A percentile compares a stretch with the other conserved stretches of the same genome.
phyloP scores from a whole-genome alignment of 768 basidiomycete species.

The Imleria badia region DNA sequence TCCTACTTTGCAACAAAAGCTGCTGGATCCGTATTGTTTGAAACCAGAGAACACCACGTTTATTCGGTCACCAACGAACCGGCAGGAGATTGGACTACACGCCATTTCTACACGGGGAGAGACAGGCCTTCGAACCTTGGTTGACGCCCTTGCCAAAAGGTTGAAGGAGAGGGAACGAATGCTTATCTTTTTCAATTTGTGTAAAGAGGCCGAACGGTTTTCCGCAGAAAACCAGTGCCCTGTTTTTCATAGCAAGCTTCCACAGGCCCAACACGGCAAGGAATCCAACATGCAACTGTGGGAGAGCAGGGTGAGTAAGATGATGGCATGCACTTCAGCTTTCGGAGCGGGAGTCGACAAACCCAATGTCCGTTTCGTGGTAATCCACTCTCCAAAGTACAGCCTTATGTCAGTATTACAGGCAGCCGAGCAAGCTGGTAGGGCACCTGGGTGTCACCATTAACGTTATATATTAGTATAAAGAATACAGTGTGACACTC shows the following conservation, averaged over 20 bases:
- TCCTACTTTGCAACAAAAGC: background rate
- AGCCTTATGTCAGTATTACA: background rate
- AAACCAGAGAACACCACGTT: background rate
- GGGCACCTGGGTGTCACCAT: too few species aligned
- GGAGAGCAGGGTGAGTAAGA: background rate
- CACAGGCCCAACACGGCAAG: background rate
- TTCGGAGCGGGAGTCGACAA: slow-evolving; percentile 2
- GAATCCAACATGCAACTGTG: background rate
- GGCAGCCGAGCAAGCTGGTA: background rate
- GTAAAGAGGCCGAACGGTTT: background rate
- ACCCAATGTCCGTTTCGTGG: background rate
- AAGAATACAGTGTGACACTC: too few species aligned
- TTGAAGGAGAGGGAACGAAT: background rate
- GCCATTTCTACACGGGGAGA: background rate
- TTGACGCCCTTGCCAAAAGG: background rate
- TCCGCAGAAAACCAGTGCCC: background rate
- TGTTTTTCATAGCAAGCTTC: slow-evolving; percentile 5
- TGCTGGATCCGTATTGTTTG: background rate
- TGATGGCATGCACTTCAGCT: slow-evolving; percentile 6
- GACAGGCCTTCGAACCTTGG: background rate
- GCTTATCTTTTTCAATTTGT: background rate
- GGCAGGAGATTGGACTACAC: slow-evolving; percentile 1
- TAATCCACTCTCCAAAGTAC: background rate
- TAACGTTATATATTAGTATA: too few species aligned
- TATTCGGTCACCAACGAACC: background rate